Percentiles rank a stretch among this genome's conserved stretches.
Evolutionary conservation across 805 yeast species (phyloP).

Genomic region (Kockiozyma suomiensis): DNA sequence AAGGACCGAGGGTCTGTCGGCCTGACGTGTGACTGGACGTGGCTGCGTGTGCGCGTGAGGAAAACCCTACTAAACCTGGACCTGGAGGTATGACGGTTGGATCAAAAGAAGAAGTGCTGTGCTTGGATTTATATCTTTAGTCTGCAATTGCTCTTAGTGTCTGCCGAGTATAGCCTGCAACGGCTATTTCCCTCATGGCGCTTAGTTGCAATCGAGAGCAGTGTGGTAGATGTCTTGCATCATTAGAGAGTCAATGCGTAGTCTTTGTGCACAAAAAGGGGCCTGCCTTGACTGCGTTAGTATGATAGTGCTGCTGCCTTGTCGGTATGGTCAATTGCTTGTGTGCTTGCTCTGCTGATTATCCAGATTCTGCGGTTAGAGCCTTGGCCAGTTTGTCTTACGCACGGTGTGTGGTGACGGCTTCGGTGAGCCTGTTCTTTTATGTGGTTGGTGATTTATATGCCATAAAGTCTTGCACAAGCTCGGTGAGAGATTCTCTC

Average conservation of each 20-base stretch:
- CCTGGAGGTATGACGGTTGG: background rate
- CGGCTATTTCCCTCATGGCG: slow-evolving; percentile 12
- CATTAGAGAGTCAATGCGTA: slow-evolving; percentile 7
- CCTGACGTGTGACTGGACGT: background rate
- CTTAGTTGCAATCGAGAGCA: background rate
- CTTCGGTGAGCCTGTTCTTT: background rate
- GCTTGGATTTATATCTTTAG: background rate
- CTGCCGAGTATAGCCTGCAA: slow-evolving; percentile 9
- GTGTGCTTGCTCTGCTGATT: background rate
- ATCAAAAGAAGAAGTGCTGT: no score
- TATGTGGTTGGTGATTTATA: background rate
- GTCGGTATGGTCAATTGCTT: background rate
- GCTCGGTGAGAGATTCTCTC: slow-evolving; percentile 5
- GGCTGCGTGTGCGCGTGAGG: background rate
- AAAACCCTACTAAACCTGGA: background rate
- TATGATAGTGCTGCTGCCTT: background rate
- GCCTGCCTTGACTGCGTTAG: background rate
- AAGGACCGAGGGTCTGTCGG: background rate
- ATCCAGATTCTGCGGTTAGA: background rate
- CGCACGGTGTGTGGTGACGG: background rate
- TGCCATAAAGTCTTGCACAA: slow-evolving; percentile 18
- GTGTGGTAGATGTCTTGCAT: slow-evolving; percentile 1
- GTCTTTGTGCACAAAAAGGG: slow-evolving; percentile 2
- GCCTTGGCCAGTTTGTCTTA: slow-evolving; percentile 4
- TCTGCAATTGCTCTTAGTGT: background rate